Base-by-base conservation (phyloP, 768 basidiomycete species). In the Chalciporus pseudorubinellus region DNA sequence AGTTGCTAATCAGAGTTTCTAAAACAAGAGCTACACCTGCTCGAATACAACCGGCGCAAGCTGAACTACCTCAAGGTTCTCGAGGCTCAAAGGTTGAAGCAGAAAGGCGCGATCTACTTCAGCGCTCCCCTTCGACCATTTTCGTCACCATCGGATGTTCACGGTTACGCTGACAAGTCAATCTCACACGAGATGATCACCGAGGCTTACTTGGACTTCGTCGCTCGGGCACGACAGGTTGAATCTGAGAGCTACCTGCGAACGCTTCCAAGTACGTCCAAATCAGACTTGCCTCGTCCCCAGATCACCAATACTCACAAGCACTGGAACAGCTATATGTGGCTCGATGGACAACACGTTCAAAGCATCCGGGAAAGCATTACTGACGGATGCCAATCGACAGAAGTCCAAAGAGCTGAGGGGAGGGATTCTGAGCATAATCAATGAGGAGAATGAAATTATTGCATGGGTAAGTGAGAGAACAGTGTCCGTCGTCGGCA, bases 161-260 rank as follows among this genome's bases (percentile, higher is more conserved):
- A 18, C 2, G 54, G 43, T 4, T 55, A 55, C 44, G 50, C 31
- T 21, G 50, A 42, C 26, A 40, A 19, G 29, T 50, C 44, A 1
- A 57, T 64, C 41, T 52, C 58, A 0, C 51, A 58, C 31, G 61
- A 68, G 24, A 16, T 62, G 10, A 57, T 68, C 14, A 51, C 58
- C 0, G 59, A 64, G 3, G 26, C 63, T 4, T 63, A 53, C 43
- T 26, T 43, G 19, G 48, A 60, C 8, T 64, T 66, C 44, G 22
- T 36, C n/a, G 33, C 46, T 39, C 31, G 31, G 9, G 26, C 16
- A 2, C 28, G 26, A 29, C 36, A 36, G n/a, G 20, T 20, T 10
- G 31, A 47, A 13, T 47, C 20, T 24, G 46, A 47, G 33, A 24
- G 22, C 21, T 47, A 47, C 19, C 24, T 47, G 16, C 16, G 19